Evolutionary conservation across 2,329 filamentous ascomycete genomes (phyloP), one percentile per base, ranked within the genome.

Genomic region (Ophiocordyceps camponoti-floridani): DNA sequence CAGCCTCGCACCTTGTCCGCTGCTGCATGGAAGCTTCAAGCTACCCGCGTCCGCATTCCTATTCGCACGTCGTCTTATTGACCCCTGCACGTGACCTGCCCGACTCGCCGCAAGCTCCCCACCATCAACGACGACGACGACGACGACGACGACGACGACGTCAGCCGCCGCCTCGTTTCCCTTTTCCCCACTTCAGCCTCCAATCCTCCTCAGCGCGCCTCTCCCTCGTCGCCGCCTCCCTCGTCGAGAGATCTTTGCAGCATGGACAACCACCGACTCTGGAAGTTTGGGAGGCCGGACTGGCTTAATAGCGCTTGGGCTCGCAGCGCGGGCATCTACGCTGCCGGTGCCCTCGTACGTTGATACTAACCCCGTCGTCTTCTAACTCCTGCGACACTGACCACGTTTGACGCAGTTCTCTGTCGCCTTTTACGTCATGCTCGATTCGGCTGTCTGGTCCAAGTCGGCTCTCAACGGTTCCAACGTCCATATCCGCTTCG

Each of bases 371-470:
- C 14, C 14, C 35, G 9, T 6, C 26, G 41, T 16, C 26, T 42
- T 10, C 19, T 9, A 5, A 28, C 16, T 28, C 14, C 5, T 23
- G 16, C 14, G 11, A 30, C 23, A 3, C 19, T 19, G 18, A 53
- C n/a, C n/a, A n/a, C n/a, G n/a, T n/a, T n/a, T n/a, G n/a, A n/a
- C n/a, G n/a, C n/a, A 79, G 77, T 81, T 78, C 68, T 78, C 77
- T 42, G 64, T 81, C 57, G 76, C 76, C 49, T 82, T 82, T 62
- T 81, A 79, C 66, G 66, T 75, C 56, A 72, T 82, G 62, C 73
- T 82, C 60, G 77, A 82, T 60, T 69, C 73, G 5, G 75, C 77
- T 49, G 75, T 80, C 43, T 82, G 75, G 75, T 80, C 77, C 52
- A 73, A 77, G 54, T 75, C 72, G 12, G 45, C 65, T 48, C 65